phyloP scores from a whole-genome alignment of 2,329 filamentous ascomycete genomes.

The Basipetospora chlamydospora region DNA sequence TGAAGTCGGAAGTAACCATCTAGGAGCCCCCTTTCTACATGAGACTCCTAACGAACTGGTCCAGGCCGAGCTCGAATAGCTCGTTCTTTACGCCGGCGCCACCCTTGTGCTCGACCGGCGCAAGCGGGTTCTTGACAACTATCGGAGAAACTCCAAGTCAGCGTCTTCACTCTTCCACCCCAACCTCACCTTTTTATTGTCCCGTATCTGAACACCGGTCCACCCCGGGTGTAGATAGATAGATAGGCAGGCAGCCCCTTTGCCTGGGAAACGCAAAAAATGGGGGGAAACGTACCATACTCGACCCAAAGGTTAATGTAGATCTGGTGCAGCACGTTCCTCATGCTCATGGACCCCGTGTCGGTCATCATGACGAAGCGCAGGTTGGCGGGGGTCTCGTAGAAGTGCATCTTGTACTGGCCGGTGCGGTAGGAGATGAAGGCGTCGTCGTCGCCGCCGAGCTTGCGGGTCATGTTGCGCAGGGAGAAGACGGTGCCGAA shows the following conservation, averaged over 20 bases:
- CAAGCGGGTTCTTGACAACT: slow-evolving; percentile 59
- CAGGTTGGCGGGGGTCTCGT: slow-evolving; percentile 90
- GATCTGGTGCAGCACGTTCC: slow-evolving; percentile 90
- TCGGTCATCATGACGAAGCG: slow-evolving; percentile 97
- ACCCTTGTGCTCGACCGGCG: slow-evolving; percentile 53
- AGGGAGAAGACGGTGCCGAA: slow-evolving; percentile 95
- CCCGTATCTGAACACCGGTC: too few relatives aligned
- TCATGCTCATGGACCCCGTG: slow-evolving; percentile 74
- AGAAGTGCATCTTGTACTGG: slow-evolving; percentile 97
- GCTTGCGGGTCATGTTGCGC: slow-evolving; percentile 90
- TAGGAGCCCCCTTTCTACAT: slow-evolving; percentile 27
- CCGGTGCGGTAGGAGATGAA: slow-evolving; percentile 89
- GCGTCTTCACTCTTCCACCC: background rate
- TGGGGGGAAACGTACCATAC: slow-evolving; percentile 46
- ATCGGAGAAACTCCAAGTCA: slow-evolving; percentile 2
- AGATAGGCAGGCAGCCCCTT: too few relatives aligned
- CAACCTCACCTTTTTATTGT: too few relatives aligned
- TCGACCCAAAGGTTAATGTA: slow-evolving; percentile 98
- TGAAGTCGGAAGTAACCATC: background rate
- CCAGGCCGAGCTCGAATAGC: slow-evolving; percentile 56
- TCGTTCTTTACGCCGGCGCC: slow-evolving; percentile 58
- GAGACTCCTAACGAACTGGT: slow-evolving; percentile 60
- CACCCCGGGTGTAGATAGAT: too few relatives aligned
- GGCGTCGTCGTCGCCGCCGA: slow-evolving; percentile 84
- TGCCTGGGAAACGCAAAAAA: background rate